Evolutionary conservation across 257 asterid species (phyloP), one percentile per base, ranked within the genome.

Genomic region (Lycium ferocissimum): DNA sequence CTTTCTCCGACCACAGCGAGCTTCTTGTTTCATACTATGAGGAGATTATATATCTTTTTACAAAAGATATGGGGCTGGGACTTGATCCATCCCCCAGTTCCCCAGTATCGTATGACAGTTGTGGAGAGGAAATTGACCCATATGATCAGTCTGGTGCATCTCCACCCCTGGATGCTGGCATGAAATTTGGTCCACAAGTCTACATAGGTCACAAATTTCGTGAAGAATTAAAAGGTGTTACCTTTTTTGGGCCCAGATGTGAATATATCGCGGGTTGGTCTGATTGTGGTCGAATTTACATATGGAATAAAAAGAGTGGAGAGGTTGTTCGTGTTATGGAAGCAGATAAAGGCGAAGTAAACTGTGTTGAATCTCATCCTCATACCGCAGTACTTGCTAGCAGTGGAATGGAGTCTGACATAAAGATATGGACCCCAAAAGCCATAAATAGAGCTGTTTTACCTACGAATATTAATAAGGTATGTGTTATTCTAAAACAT

Each of bases 201-300:
- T 96, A 93, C 89, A 94, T 82, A 88, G 98, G 98, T 86, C 98
- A 93, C 79, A 85, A 70, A 85, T 93, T 93, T 89, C 81, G 83
- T 53, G 93, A 92, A 81, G 93, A 97, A 12, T 92, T 95, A 89
- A 93, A 91, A 87, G 97, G 96, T 45, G 98, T 94, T 58, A 89
- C 85, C 75, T 94, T 94, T 87, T 91, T 92, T 86, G 99, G 99
- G 78, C 96, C 99, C 17, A 94, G 83, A 80, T 87, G 92, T 59
- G 99, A 94, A 72, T 96, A 94, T 89, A 94, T 96, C 47, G 91
- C 90, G 86, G 92, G 97, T 72, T 97, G 98, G 58, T 96, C 99
- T 12, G 97, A 94, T 58, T 94, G 98, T 92, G 99, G 98, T 65
- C 87, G 97, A 53, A 93, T 96, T 85, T 95, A 91, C 87, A 92